These are phyloP conservation scores for Phytophthora cajani DNA, from an alignment of 352 stramenopile species.

Conservation along the genomic window DNA sequence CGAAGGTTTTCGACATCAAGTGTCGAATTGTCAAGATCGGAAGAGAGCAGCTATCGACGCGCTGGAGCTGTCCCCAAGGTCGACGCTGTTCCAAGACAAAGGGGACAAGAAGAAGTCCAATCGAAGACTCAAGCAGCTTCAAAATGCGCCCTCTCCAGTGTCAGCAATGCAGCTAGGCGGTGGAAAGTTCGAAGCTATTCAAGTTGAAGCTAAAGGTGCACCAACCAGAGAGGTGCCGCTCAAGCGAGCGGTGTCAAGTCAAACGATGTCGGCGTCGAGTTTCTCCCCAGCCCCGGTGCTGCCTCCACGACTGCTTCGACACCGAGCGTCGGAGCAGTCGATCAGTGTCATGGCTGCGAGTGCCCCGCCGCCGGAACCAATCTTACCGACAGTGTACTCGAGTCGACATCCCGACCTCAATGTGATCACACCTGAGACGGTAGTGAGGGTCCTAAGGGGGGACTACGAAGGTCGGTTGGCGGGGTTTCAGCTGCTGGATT, in stretches of 20 bases:
- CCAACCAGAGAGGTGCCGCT: neutral
- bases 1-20: neutral
- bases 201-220: constrained; percentile 1
- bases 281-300: constrained; percentile 6
- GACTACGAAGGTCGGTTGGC: constrained; percentile 42
- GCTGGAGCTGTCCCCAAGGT: constrained; percentile 12
- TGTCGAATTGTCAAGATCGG: constrained; percentile 18
- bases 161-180: neutral
- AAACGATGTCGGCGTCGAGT: constrained; percentile 8
- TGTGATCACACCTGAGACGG: constrained; percentile 59
- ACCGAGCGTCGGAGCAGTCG: constrained; percentile 20
- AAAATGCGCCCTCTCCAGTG: neutral
- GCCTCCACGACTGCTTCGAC: constrained; percentile 12
- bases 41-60: constrained; percentile 18
- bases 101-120: constrained; percentile 45
- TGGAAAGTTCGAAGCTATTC: neutral
- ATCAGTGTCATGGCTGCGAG: constrained; percentile 6
- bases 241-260: constrained; percentile 29
- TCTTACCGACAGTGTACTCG: constrained; percentile 63
- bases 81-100: constrained; percentile 3
- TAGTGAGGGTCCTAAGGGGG: constrained; percentile 44
- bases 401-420: constrained; percentile 65
- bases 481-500: constrained; percentile 57
- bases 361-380: constrained; percentile 16
- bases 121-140: constrained; percentile 1